Evolutionary conservation across 768 basidiomycete genomes (phyloP), one percentile per base, ranked within the genome.

Genomic region (Suillus variegatus): DNA sequence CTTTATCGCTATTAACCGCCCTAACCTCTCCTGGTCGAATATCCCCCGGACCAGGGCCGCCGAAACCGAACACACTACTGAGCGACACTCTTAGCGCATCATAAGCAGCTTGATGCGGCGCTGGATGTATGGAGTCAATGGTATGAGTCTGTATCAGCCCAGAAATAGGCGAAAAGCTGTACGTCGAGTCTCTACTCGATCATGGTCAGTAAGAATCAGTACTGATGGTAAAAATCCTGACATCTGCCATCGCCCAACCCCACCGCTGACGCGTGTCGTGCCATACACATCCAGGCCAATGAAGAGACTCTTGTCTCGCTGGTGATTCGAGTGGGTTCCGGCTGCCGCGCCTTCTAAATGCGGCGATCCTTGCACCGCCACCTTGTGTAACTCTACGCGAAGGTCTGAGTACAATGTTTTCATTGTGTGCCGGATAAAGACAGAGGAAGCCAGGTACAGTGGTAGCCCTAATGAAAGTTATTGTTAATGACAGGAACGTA

Each of bases 81-180:
- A 82, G 65, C 20, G 75, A 75, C 12, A 72, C 69, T 20, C 83
- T 79, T 1, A 92, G 78, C 2, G 88, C 83, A 63, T 90, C 86
- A 70, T 88, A 92, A 3, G 88, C 88, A 0, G 88, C 84, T 58
- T 86, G 81, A 70, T 91, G 90, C 4, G 92, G 92, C 1, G 88
- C 88, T 0, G 92, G 92, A 54, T 88, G 84, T 56, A 94, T 93
- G n/a, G 88, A 88, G 72, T 93, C 85, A 58, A 94, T 80, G 56
- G 79, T 79, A 71, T 94, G 92, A 57, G 80, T 69, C 57, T 86
- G 76, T 63, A 94, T 87, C 49, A 88, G 82, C 6, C 90, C 92
- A 0, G 85, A 84, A 28, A 76, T 61, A 0, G 90, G 89, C 2
- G 91, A 92, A 74, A 93, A 93, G 1, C 80, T 78, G 75, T 94